Percentiles rank a stretch among this genome's conserved stretches.
These are phyloP conservation scores for Golovinomyces cichoracearum DNA, from an alignment of 2,329 filamentous ascomycete species.

Conservation along the genomic window DNA sequence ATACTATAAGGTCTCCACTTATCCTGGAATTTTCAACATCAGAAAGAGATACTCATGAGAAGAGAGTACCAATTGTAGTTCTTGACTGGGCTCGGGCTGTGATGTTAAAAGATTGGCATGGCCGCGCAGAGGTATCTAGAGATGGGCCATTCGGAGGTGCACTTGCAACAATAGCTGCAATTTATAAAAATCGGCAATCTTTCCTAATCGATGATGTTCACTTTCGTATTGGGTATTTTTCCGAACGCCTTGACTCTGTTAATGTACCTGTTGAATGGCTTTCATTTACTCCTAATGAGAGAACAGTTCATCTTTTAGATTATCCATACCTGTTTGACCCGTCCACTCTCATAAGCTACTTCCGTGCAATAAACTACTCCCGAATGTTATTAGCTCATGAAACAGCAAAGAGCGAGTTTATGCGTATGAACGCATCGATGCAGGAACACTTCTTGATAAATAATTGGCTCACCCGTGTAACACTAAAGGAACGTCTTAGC, in stretches of 20 bases:
- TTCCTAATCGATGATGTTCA: conserved; percentile 40
- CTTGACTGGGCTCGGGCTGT: conserved; percentile 52
- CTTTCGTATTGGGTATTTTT: conserved; percentile 51
- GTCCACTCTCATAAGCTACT: conserved; percentile 50
- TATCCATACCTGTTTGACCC: conserved; percentile 58
- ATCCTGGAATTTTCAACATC: conserved; percentile 23
- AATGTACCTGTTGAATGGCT: conserved; percentile 51
- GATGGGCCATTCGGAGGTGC: conserved; percentile 53
- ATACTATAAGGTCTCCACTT: conserved; percentile 10
- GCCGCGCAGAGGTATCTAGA: conserved; percentile 39
- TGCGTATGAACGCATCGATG: conserved; percentile 27
- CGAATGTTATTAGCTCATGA: conserved; percentile 63
- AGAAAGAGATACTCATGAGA: conserved; percentile 30
- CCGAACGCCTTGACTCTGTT: conserved; percentile 48
- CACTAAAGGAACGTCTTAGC: conserved; percentile 35
- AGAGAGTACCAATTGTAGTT: conserved; percentile 27
- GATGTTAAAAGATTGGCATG: conserved; percentile 59
- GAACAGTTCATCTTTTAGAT: conserved; percentile 48
- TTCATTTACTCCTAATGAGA: conserved; percentile 31
- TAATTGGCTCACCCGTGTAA: conserved; percentile 30
- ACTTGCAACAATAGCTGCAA: conserved; percentile 41
- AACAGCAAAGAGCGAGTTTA: conserved; percentile 32
- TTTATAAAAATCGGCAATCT: conserved; percentile 38
- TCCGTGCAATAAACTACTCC: conserved; percentile 67
- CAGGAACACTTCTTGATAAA: conserved; percentile 28